Evolutionary conservation across 306 rosid genomes (phyloP).

Genomic region (Vigna hirtella): DNA sequence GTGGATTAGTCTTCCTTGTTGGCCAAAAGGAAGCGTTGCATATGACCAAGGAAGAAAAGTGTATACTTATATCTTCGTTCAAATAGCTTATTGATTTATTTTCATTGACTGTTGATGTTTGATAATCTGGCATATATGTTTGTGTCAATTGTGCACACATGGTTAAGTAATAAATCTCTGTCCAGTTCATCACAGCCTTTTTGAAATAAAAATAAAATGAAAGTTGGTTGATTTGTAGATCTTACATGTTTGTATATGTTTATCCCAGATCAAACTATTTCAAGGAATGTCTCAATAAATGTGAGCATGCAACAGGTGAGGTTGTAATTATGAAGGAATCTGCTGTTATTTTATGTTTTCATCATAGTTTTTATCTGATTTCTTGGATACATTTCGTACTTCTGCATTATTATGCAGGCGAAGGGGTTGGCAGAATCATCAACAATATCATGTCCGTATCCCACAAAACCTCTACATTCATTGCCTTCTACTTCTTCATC

Average conservation of each 20-base stretch:
- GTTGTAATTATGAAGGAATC: constrained; percentile 33
- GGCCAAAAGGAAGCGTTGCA: neutral
- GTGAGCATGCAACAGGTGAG: constrained; percentile 74
- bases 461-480: constrained; percentile 59
- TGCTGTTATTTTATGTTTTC: constrained; percentile 19
- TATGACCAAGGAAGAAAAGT: neutral
- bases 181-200: neutral
- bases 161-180: neutral
- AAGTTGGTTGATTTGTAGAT: constrained; percentile 24
- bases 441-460: constrained; percentile 56
- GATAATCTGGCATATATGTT: neutral
- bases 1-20: neutral
- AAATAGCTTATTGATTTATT: neutral
- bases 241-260: constrained; percentile 42
- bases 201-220: neutral
- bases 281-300: constrained; percentile 64
- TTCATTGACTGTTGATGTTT: neutral
- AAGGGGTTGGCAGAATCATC: constrained; percentile 63
- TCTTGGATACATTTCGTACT: constrained; percentile 26
- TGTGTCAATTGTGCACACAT: constrained; percentile 8
- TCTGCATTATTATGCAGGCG: constrained; percentile 53
- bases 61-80: neutral
- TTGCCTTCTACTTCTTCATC: constrained; percentile 73
- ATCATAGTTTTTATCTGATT: constrained; percentile 30
- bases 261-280: constrained; percentile 72